Evolutionary conservation across 495 filamentous ascomycete genomes (phyloP).

Genomic region (Amphirosellinia nigrospora): DNA sequence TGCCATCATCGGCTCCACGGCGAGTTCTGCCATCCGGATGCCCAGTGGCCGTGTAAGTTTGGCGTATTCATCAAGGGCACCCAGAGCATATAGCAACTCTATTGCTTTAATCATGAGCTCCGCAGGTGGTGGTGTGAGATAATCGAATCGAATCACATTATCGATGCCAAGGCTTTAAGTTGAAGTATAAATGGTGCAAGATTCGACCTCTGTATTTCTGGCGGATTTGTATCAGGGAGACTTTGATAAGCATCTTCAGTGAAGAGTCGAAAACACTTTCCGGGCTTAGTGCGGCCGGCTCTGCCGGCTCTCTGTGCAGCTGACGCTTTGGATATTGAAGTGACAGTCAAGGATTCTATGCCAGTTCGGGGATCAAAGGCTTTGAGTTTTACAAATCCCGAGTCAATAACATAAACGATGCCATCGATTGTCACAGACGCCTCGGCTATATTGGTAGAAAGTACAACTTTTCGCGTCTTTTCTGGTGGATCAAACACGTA

Average conservation of each 20-base stretch:
- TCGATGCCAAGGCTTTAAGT: slow-evolving; percentile 97
- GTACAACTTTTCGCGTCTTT: slow-evolving; percentile 87
- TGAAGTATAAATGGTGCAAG: slow-evolving; percentile 90
- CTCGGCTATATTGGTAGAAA: slow-evolving; percentile 96
- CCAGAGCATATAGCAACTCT: slow-evolving; percentile 88
- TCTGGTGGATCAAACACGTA: slow-evolving; percentile 91
- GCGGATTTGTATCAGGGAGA: slow-evolving; percentile 77
- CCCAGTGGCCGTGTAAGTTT: slow-evolving; percentile 90
- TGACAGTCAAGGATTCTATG: slow-evolving; percentile 90
- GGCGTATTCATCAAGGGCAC: slow-evolving; percentile 87
- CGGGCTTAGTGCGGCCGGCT: slow-evolving; percentile 88
- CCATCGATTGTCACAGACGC: slow-evolving; percentile 94
- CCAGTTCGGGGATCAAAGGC: slow-evolving; percentile 86
- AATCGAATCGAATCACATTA: slow-evolving; percentile 91
- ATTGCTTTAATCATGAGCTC: slow-evolving; percentile 87
- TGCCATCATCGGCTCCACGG: slow-evolving; percentile 95
- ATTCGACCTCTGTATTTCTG: slow-evolving; percentile 93
- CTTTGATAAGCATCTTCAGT: slow-evolving; percentile 75
- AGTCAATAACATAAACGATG: slow-evolving; percentile 91
- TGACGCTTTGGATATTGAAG: slow-evolving; percentile 88
- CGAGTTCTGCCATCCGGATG: slow-evolving; percentile 90
- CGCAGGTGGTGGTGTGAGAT: slow-evolving; percentile 85
- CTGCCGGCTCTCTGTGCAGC: slow-evolving; percentile 91
- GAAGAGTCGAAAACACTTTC: slow-evolving; percentile 94
- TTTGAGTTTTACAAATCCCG: slow-evolving; percentile 88